phyloP scores from a whole-genome alignment of 352 stramenopile genomes.

The Ophiocytium majus region DNA sequence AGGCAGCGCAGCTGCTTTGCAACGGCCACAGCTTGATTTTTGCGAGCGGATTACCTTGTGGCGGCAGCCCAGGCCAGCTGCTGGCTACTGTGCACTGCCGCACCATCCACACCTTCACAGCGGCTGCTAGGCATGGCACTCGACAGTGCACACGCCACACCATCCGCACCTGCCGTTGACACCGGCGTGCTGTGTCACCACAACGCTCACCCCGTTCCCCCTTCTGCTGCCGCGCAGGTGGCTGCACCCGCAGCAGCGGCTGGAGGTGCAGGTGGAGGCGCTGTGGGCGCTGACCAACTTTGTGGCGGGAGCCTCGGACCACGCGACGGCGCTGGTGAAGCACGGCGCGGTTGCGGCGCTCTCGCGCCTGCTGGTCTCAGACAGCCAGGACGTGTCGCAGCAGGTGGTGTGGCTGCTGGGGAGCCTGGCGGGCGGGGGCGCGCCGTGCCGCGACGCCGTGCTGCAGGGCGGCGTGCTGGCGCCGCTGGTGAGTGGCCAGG shows the following conservation, averaged over 20 bases:
- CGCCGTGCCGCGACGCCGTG: constrained; percentile 76
- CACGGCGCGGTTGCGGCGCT: constrained; percentile 82
- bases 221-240: not conserved
- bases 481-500: constrained; percentile 74
- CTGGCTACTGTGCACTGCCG: too few species aligned
- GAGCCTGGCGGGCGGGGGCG: constrained; percentile 82
- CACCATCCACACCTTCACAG: too few species aligned
- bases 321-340: constrained; percentile 79
- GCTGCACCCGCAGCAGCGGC: not conserved
- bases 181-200: too few species aligned
- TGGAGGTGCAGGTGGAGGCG: constrained; percentile 80
- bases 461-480: constrained; percentile 74
- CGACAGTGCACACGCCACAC: too few species aligned
- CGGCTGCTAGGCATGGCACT: too few species aligned
- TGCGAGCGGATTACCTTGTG: too few species aligned
- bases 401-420: constrained; percentile 87
- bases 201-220: not conserved
- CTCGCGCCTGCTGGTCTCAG: constrained; percentile 77
- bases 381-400: constrained; percentile 82
- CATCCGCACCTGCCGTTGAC: too few species aligned
- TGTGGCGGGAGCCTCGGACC: constrained; percentile 79
- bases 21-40: too few species aligned
- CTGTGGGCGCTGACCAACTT: constrained; percentile 93
- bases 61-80: too few species aligned
- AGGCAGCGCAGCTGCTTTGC: too few species aligned